phyloP scores from a whole-genome alignment of 2,329 filamentous ascomycete genomes.

The Botrytis elliptica region DNA sequence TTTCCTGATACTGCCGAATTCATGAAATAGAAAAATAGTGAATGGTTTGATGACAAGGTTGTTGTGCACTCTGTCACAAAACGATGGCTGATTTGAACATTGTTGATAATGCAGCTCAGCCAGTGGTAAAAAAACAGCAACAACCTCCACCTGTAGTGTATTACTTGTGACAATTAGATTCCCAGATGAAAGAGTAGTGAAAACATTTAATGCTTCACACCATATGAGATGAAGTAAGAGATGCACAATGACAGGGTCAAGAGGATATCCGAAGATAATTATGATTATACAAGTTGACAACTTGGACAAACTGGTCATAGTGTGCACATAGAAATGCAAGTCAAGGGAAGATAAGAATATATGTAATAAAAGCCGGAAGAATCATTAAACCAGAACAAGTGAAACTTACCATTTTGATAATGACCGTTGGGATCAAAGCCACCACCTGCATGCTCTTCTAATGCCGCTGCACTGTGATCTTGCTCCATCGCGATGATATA shows the following conservation, averaged over 20 bases:
- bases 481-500: neutral
- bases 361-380: neutral
- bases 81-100: neutral
- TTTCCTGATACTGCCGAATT: neutral
- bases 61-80: neutral
- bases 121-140: neutral
- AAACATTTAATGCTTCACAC: too few relatives aligned
- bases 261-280: neutral
- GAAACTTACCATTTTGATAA: conserved; percentile 14
- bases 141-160: neutral
- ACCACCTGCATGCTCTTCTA: neutral
- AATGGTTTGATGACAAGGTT: too few relatives aligned
- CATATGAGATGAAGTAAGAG: neutral
- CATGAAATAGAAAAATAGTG: neutral
- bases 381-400: neutral
- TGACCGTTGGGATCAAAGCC: conserved; percentile 13
- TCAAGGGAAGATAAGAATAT: neutral
- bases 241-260: neutral
- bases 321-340: neutral
- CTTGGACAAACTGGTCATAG: neutral
- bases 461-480: neutral
- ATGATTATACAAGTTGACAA: neutral
- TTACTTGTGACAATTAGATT: neutral
- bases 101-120: neutral
- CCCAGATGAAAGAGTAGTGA: neutral